These are phyloP conservation scores for Kodamaea arcana DNA, from an alignment of 1,139 yeast genomes.

Conservation along the genomic window DNA sequence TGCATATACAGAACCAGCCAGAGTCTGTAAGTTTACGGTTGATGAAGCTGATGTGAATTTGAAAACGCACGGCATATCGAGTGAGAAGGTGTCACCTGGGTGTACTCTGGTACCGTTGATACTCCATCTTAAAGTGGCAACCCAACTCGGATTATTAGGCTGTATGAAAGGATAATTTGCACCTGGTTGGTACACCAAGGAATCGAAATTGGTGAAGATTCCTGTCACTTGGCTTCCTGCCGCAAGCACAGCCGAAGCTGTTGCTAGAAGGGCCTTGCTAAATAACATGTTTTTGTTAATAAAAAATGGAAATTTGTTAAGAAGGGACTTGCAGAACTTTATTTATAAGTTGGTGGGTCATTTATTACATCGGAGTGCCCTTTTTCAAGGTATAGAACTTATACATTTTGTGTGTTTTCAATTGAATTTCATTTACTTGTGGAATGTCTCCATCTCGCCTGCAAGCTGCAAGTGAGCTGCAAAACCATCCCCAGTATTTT, in stretches of 20 bases:
- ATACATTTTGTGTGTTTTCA: background rate
- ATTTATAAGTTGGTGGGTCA: too few species aligned
- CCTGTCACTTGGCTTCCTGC: constrained; percentile 6
- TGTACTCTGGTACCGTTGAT: constrained; percentile 5
- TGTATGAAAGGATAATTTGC: constrained; percentile 1
- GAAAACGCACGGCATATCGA: constrained; percentile 26
- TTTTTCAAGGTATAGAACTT: background rate
- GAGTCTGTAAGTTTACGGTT: constrained; percentile 15
- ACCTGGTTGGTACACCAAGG: constrained; percentile 3
- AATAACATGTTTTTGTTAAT: constrained; percentile 1
- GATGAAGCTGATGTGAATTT: constrained; percentile 17
- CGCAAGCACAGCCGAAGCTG: background rate
- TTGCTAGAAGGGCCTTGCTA: constrained; percentile 1
- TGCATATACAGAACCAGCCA: constrained; percentile 18
- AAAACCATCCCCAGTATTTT: too few species aligned
- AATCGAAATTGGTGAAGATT: constrained; percentile 5
- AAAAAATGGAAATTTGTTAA: background rate
- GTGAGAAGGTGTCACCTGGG: constrained; percentile 27
- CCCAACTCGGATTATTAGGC: constrained; percentile 8
- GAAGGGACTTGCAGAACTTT: background rate
- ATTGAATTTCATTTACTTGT: background rate
- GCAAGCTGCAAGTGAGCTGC: too few species aligned
- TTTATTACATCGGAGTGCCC: too few species aligned
- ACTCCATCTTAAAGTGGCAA: constrained; percentile 7
- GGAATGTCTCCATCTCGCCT: too few species aligned